Base-by-base conservation (phyloP, 148 eudicot species). In the Fagopyrum tataricum region DNA sequence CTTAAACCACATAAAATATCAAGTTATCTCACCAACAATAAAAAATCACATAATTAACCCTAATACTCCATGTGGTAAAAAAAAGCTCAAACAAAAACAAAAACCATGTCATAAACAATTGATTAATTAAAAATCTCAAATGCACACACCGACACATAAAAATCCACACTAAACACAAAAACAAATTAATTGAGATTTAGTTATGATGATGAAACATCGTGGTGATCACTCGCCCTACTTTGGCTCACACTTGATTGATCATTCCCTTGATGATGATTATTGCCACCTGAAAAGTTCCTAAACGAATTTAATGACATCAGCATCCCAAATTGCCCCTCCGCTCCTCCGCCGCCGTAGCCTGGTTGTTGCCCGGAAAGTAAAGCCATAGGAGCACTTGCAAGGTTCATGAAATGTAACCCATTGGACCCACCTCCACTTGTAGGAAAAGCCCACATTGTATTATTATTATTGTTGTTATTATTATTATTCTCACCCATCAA, bases 321-420 rank as follows among this genome's bases (percentile, higher is more conserved):
- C 69, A 64, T 64, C 44, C 69, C 84, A 67, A 72, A 71, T 17
- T 79, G 82, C 5, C 80, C 85, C 2, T 79, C 77, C 24, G 20
- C 76, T 2, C 78, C 82, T 5, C 78, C 66, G 4, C 75, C 75
- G 42, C 69, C 69, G 37, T 52, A 61, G 56, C 52, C 77, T 31
- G 68, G 9, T 12, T 78, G 77, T 5, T 75, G 78, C 18, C 78
- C 78, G n/a, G 76, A 41, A 2, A 78, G 58, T 10, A 75, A 81
- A 9, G 71, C 62, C 81, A 81, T 78, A 0, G 81, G 78, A 10
- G 39, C 66, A 0, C 58, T 37, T 2, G 73, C 77, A 56, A 82
- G 79, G 37, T 82, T 82, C 82, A 82, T 79, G 69, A 79, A 82
- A 76, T 82, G 85, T 0, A 79, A 67, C 20, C 69, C 69, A 14